Evolutionary conservation across 768 basidiomycete genomes (phyloP).

Genomic region (Kwoniella pini): DNA sequence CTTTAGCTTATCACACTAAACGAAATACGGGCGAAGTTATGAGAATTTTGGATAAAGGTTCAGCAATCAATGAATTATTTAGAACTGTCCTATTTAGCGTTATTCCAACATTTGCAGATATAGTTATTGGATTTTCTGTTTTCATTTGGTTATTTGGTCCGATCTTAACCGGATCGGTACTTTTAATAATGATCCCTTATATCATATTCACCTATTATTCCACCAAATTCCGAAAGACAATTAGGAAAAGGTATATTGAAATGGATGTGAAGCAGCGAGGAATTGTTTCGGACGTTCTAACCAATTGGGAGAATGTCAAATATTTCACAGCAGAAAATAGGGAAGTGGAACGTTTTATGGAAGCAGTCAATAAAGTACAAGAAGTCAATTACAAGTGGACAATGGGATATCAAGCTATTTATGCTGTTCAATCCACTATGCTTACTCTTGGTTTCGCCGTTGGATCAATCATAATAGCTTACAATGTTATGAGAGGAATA

Average conservation of each 20-base stretch:
- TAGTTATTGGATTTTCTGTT: constrained; percentile 55
- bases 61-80: constrained; percentile 79
- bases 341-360: constrained; percentile 69
- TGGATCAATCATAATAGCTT: constrained; percentile 76
- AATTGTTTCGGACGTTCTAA: constrained; percentile 59
- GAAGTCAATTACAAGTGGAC: constrained; percentile 71
- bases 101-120: constrained; percentile 78
- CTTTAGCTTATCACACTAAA: constrained; percentile 77
- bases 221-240: constrained; percentile 70
- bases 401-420: constrained; percentile 71
- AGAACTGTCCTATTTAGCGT: constrained; percentile 81
- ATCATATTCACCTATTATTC: constrained; percentile 57
- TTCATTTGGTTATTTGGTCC: constrained; percentile 53
- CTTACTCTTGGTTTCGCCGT: constrained; percentile 70
- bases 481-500: constrained; percentile 63
- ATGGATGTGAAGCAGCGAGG: constrained; percentile 76
- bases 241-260: constrained; percentile 79
- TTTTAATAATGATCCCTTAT: constrained; percentile 68
- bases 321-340: constrained; percentile 85
- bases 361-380: constrained; percentile 75
- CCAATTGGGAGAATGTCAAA: constrained; percentile 66
- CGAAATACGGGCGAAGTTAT: constrained; percentile 84
- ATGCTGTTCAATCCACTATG: constrained; percentile 62
- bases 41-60: constrained; percentile 67
- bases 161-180: constrained; percentile 62